Conservation (phyloP, 192 early-diverging fungal species). For the Coemansia sp. region DNA sequence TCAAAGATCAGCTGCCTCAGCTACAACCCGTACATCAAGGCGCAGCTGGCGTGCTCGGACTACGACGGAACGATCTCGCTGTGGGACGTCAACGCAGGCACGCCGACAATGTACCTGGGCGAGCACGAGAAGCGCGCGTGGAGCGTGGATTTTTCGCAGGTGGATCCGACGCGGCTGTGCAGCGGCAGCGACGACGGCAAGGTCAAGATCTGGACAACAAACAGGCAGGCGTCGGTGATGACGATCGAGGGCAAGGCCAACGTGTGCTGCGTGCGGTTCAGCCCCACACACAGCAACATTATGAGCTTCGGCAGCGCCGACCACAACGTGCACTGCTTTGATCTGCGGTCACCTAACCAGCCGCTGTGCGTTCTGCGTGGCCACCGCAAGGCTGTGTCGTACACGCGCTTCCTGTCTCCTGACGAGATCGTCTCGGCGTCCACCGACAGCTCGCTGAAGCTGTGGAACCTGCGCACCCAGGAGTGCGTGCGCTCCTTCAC, state of each 20-base stretch:
- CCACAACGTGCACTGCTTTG: slow-evolving; percentile 91
- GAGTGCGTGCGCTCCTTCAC: slow-evolving; percentile 69
- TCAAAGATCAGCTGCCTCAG: slow-evolving; percentile 94
- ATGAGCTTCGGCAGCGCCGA: slow-evolving; percentile 91
- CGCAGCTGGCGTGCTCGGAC: slow-evolving; percentile 84
- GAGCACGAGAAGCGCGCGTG: slow-evolving; percentile 94
- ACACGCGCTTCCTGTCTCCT: slow-evolving; percentile 80
- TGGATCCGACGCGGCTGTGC: slow-evolving; percentile 76
- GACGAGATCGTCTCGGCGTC: slow-evolving; percentile 87
- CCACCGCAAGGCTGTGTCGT: slow-evolving; percentile 92
- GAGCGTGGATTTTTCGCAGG: slow-evolving; percentile 83
- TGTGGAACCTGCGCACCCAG: slow-evolving; percentile 70
- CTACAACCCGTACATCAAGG: slow-evolving; percentile 87
- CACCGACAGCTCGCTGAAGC: slow-evolving; percentile 87
- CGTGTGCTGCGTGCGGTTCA: slow-evolving; percentile 93
- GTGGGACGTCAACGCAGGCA: slow-evolving; percentile 80
- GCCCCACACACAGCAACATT: slow-evolving; percentile 70
- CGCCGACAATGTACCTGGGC: slow-evolving; percentile 62
- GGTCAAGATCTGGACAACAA: slow-evolving; percentile 91
- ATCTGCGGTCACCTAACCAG: slow-evolving; percentile 69
- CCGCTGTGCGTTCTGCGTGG: slow-evolving; percentile 79
- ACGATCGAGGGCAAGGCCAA: slow-evolving; percentile 87
- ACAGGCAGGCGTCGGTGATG: slow-evolving; percentile 65
- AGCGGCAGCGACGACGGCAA: slow-evolving; percentile 92
- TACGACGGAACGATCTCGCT: slow-evolving; percentile 89